Evolutionary conservation across 2,329 filamentous ascomycete genomes (phyloP).

Genomic region (Penicillium sp.): DNA sequence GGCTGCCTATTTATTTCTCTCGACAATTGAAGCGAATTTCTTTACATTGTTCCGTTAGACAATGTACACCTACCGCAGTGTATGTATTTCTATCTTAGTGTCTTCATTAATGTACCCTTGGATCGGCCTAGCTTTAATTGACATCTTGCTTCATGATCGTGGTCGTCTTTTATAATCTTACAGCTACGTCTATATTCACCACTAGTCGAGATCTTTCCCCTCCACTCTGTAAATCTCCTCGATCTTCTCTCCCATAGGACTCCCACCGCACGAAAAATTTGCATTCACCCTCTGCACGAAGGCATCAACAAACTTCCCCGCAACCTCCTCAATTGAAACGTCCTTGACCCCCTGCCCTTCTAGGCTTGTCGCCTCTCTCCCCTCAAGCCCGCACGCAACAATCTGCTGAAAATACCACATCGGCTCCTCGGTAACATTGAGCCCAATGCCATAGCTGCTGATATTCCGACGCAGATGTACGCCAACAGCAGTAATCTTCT

Average conservation of each 20-base stretch:
- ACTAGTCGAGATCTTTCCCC: conserved; percentile 34
- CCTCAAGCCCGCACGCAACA: conserved; percentile 85
- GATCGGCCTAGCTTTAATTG: background rate
- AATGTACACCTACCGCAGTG: conserved; percentile 1
- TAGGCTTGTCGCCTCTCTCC: conserved; percentile 78
- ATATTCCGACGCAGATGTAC: conserved; percentile 88
- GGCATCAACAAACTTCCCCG: conserved; percentile 40
- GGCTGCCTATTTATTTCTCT: background rate
- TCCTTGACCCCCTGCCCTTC: conserved; percentile 53
- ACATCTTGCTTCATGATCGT: background rate
- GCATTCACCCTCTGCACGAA: conserved; percentile 46
- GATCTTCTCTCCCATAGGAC: conserved; percentile 39
- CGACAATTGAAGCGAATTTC: background rate
- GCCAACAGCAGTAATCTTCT: conserved; percentile 87
- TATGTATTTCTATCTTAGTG: conserved; percentile 1
- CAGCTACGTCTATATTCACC: background rate
- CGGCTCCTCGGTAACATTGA: conserved; percentile 60
- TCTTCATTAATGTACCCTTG: background rate
- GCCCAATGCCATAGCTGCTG: conserved; percentile 79
- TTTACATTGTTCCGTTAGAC: conserved; percentile 1
- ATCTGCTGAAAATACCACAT: conserved; percentile 75
- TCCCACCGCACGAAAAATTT: conserved; percentile 40
- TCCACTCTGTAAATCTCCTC: conserved; percentile 45
- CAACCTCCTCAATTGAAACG: conserved; percentile 45
- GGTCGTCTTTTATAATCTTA: background rate